These are phyloP conservation scores for Blastobotrys parvus DNA, from an alignment of 805 yeast species.

Conservation along the genomic window DNA sequence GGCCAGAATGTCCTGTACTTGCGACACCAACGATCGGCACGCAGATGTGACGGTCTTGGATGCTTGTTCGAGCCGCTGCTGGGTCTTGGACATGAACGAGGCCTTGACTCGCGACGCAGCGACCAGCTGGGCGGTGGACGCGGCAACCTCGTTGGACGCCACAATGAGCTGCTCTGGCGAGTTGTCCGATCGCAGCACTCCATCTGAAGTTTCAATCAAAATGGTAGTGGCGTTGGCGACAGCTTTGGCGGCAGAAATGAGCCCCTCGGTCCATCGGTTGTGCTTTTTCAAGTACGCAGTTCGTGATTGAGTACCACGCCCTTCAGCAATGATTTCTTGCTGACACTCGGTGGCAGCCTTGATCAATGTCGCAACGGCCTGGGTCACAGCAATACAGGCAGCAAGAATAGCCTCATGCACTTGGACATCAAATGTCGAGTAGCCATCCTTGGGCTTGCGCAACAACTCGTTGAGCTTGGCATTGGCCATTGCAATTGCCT, in stretches of 20 bases:
- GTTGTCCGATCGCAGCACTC: slow-evolving; percentile 55
- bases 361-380: slow-evolving; percentile 65
- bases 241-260: slow-evolving; percentile 79
- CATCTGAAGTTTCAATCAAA: slow-evolving; percentile 82
- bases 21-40: slow-evolving; percentile 60
- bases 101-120: slow-evolving; percentile 88
- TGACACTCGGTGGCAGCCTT: slow-evolving; percentile 74
- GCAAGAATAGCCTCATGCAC: slow-evolving; percentile 69
- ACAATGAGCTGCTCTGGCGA: slow-evolving; percentile 79
- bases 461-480: slow-evolving; percentile 47
- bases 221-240: slow-evolving; percentile 77
- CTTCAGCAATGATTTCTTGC: slow-evolving; percentile 66
- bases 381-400: slow-evolving; percentile 73
- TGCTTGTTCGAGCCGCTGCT: slow-evolving; percentile 61
- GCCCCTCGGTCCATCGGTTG: slow-evolving; percentile 90
- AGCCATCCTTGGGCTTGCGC: slow-evolving; percentile 36
- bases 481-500: slow-evolving; percentile 59
- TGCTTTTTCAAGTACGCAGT: slow-evolving; percentile 79
- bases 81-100: slow-evolving; percentile 64
- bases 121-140: slow-evolving; percentile 85
- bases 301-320: slow-evolving; percentile 54
- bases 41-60: slow-evolving; percentile 66
- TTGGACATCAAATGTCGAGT: slow-evolving; percentile 51
- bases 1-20: slow-evolving; percentile 54
- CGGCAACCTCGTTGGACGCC: slow-evolving; percentile 86